phyloP scores from a whole-genome alignment of 345 rosid species.

The Aquilaria malaccensis region DNA sequence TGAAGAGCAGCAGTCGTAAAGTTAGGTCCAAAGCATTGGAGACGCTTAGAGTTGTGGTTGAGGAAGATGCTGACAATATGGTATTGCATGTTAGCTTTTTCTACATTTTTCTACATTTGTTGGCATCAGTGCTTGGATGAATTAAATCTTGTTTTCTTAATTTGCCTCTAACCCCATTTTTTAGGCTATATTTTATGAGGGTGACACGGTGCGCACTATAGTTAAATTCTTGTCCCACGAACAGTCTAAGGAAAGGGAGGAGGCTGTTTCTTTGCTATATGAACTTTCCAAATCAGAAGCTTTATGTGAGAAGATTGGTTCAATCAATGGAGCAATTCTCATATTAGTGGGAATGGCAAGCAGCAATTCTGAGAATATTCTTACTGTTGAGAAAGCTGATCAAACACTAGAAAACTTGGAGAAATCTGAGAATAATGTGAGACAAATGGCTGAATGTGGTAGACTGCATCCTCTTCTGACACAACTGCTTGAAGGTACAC shows the following conservation, averaged over 20 bases:
- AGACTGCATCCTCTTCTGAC: conserved; percentile 77
- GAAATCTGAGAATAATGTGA: conserved; percentile 69
- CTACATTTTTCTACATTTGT: conserved; percentile 11
- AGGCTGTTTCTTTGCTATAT: conserved; percentile 76
- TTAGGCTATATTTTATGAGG: conserved; percentile 81
- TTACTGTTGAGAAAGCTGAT: conserved; percentile 85
- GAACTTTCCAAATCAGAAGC: conserved; percentile 85
- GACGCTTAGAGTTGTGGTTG: conserved; percentile 66
- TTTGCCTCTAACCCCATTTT: conserved; percentile 7
- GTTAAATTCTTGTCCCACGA: conserved; percentile 80
- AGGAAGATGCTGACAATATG: conserved; percentile 84
- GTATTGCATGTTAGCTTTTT: conserved; percentile 27
- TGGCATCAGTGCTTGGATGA: conserved; percentile 2
- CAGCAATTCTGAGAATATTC: conserved; percentile 77
- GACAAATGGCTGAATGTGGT: conserved; percentile 88
- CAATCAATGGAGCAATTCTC: conserved; percentile 80
- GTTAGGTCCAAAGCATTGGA: conserved; percentile 70
- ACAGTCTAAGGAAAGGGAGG: conserved; percentile 71
- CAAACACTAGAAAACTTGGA: conserved; percentile 73
- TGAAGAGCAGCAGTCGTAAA: conserved; percentile 67
- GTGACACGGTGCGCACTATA: conserved; percentile 85
- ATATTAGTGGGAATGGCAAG: conserved; percentile 86
- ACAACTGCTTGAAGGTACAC: conserved; percentile 77
- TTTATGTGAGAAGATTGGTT: conserved; percentile 88
- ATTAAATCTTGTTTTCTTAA: neutral